phyloP scores from a whole-genome alignment of 768 basidiomycete genomes.

The Lyophyllum decastes region DNA sequence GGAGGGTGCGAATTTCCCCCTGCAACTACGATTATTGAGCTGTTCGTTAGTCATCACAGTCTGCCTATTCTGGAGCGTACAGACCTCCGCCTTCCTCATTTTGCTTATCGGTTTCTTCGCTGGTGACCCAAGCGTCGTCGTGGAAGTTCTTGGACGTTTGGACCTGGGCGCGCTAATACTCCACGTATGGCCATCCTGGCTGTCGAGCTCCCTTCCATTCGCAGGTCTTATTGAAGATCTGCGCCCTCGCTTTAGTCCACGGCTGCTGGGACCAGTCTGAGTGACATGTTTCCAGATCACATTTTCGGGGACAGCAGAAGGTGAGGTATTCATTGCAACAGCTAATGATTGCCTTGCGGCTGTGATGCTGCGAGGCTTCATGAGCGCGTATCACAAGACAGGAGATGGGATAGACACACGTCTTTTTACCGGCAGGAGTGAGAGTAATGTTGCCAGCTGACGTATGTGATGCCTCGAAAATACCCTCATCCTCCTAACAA shows the following conservation, averaged over 20 bases:
- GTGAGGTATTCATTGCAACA: conserved; percentile 20
- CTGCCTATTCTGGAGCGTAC: background rate
- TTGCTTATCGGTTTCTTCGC: conserved; percentile 26
- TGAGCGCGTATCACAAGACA: background rate
- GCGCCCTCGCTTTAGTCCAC: conserved; percentile 25
- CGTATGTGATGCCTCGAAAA: conserved; percentile 36
- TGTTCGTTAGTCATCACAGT: background rate
- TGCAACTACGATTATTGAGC: conserved; percentile 25
- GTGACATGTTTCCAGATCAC: conserved; percentile 40
- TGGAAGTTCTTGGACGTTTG: conserved; percentile 25
- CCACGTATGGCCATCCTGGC: conserved; percentile 5
- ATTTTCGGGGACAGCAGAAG: conserved; percentile 33
- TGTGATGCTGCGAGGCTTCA: conserved; percentile 25
- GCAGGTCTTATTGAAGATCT: conserved; percentile 7
- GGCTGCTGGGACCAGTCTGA: conserved; percentile 18
- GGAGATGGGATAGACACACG: conserved; percentile 29
- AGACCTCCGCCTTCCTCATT: conserved; percentile 45
- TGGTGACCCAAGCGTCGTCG: conserved; percentile 3
- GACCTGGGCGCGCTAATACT: background rate
- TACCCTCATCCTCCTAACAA: conserved; percentile 43
- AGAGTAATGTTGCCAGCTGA: conserved; percentile 36
- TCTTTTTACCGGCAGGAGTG: conserved; percentile 46
- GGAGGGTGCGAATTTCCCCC: conserved; percentile 25
- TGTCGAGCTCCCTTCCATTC: background rate
- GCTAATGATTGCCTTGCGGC: conserved; percentile 33